phyloP scores from a whole-genome alignment of 2,329 filamentous ascomycete genomes.

The Curvularia sp. region DNA sequence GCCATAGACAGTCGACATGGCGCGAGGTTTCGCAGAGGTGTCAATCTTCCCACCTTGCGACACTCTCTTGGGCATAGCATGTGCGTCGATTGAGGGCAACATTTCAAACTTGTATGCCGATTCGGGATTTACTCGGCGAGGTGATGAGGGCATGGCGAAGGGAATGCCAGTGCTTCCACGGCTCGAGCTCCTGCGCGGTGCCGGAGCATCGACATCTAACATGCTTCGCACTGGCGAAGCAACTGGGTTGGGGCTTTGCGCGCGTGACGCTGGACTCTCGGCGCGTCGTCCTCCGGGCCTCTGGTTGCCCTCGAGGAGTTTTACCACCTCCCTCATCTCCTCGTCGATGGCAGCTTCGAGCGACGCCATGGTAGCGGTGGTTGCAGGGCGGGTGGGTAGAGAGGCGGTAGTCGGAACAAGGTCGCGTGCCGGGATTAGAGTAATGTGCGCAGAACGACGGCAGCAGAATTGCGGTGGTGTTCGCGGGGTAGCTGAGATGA shows the following conservation, averaged over 20 bases:
- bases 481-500: constrained; percentile 31
- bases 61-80: constrained; percentile 53
- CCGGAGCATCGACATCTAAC: constrained; percentile 47
- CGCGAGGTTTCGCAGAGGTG: constrained; percentile 44
- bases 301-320: constrained; percentile 66
- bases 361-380: constrained; percentile 63
- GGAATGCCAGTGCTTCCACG: constrained; percentile 41
- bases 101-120: constrained; percentile 56
- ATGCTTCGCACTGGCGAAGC: constrained; percentile 65
- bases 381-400: constrained; percentile 6
- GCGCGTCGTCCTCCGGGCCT: constrained; percentile 32
- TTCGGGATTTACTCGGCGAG: constrained; percentile 50
- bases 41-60: constrained; percentile 54
- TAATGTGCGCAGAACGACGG: constrained; percentile 5
- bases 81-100: constrained; percentile 55
- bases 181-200: constrained; percentile 44
- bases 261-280: constrained; percentile 56
- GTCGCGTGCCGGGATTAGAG: constrained; percentile 21
- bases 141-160: constrained; percentile 42
- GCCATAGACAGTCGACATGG: constrained; percentile 57
- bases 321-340: constrained; percentile 76
- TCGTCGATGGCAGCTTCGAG: constrained; percentile 79
- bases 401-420: neutral
- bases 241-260: constrained; percentile 59
- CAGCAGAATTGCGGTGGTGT: constrained; percentile 21